Conservation (phyloP, 768 basidiomycete species). For the Macrolepiota albuminosa region DNA sequence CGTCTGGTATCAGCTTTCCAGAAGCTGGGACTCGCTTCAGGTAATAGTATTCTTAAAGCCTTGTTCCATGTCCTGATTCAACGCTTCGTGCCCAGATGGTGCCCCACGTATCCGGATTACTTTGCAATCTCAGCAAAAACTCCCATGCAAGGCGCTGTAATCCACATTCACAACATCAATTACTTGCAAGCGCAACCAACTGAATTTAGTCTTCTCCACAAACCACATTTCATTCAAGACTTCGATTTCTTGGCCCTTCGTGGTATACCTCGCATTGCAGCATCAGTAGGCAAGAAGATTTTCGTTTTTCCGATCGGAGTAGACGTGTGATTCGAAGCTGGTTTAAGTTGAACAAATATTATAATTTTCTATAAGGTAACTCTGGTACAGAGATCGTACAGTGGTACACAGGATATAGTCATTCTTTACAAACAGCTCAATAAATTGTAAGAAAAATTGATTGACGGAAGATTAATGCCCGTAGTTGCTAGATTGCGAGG, state of each 20-base stretch:
- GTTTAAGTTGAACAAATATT: neutral
- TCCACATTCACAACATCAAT: constrained; percentile 65
- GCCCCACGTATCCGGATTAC: constrained; percentile 66
- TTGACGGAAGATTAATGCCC: constrained; percentile 22
- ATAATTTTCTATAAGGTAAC: constrained; percentile 2
- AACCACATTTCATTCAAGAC: constrained; percentile 63
- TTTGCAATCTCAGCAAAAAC: constrained; percentile 71
- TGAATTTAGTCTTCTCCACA: constrained; percentile 49
- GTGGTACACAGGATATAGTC: constrained; percentile 1
- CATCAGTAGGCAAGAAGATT: constrained; percentile 57
- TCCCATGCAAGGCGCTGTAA: constrained; percentile 54
- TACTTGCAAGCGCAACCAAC: constrained; percentile 64
- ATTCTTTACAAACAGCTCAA: neutral
- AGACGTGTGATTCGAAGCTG: constrained; percentile 32
- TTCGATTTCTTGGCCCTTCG: constrained; percentile 69
- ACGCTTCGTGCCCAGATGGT: constrained; percentile 51
- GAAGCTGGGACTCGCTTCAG: constrained; percentile 69
- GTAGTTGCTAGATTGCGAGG: constrained; percentile 22
- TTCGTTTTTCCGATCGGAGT: constrained; percentile 61
- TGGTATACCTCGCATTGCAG: constrained; percentile 63
- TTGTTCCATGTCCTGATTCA: neutral
- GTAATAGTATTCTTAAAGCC: constrained; percentile 27
- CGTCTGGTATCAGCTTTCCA: constrained; percentile 57
- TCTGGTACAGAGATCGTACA: constrained; percentile 1
- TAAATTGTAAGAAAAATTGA: constrained; percentile 8